These are phyloP conservation scores for Thermoascus crustaceus DNA, from an alignment of 2,329 filamentous ascomycete genomes.

Conservation along the genomic window DNA sequence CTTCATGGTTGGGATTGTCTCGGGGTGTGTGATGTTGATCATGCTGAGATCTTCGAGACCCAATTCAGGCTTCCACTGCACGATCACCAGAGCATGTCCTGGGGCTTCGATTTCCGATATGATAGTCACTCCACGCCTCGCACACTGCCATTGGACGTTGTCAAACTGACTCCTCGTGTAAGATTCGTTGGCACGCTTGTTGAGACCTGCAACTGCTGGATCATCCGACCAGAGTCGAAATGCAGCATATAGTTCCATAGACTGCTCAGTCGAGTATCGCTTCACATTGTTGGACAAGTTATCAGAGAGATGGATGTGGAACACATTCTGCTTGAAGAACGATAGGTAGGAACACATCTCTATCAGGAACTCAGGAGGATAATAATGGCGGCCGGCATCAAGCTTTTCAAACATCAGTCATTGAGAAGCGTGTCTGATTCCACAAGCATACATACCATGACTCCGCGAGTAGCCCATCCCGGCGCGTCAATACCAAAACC, in stretches of 20 bases:
- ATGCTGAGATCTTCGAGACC: slow-evolving; percentile 42
- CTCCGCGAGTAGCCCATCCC: slow-evolving; percentile 42
- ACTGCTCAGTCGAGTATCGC: slow-evolving; percentile 38
- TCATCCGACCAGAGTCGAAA: slow-evolving; percentile 47
- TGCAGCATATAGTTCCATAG: slow-evolving; percentile 41
- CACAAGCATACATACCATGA: slow-evolving; percentile 26
- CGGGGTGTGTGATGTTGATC: slow-evolving; percentile 46
- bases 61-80: slow-evolving; percentile 49
- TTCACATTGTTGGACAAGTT: slow-evolving; percentile 43
- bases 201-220: slow-evolving; percentile 41
- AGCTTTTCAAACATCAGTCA: slow-evolving; percentile 26
- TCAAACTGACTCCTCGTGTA: slow-evolving; percentile 44
- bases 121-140: slow-evolving; percentile 46
- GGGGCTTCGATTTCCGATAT: slow-evolving; percentile 51
- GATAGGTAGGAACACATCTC: slow-evolving; percentile 51
- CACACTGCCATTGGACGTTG: slow-evolving; percentile 43
- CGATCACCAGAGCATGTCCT: slow-evolving; percentile 46
- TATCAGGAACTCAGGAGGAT: slow-evolving; percentile 44
- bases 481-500: slow-evolving; percentile 42
- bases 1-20: slow-evolving; percentile 44
- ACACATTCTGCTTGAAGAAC: slow-evolving; percentile 51
- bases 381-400: slow-evolving; percentile 46
- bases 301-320: slow-evolving; percentile 50
- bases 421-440: too few species aligned
- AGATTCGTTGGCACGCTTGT: slow-evolving; percentile 44